Evolutionary conservation across 163 green algal species (phyloP).

Genomic region (Prototheca stagnorum): DNA sequence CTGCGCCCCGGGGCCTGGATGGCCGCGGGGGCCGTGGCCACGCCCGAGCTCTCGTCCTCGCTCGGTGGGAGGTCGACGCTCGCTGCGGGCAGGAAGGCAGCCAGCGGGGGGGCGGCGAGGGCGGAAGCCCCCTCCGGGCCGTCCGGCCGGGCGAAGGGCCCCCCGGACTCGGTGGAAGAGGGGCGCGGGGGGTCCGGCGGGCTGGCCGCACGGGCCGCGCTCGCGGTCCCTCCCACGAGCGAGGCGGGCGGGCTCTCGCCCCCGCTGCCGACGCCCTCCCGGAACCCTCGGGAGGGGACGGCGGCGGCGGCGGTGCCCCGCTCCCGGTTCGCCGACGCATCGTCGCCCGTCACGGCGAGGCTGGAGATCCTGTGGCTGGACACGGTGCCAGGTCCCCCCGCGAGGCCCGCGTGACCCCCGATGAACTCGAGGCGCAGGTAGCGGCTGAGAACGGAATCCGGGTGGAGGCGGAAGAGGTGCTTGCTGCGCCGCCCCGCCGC

Average conservation of each 20-base stretch:
- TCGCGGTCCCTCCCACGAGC: background rate
- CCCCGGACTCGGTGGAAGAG: background rate
- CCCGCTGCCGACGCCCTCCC: background rate
- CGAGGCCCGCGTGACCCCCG: background rate
- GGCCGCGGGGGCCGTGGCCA: too few species aligned
- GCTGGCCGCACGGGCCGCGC: background rate
- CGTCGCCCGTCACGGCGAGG: background rate
- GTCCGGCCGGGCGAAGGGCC: too few species aligned
- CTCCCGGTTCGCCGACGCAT: too few species aligned
- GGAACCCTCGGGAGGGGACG: background rate
- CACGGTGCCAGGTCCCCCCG: background rate
- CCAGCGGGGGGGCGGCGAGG: too few species aligned
- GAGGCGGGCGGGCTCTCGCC: background rate
- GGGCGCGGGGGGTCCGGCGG: background rate
- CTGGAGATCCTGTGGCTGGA: background rate
- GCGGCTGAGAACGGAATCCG: background rate
- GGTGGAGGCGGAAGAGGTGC: background rate
- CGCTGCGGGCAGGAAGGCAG: too few species aligned
- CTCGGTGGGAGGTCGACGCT: too few species aligned
- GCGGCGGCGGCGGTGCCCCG: background rate
- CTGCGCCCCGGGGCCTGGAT: too few species aligned
- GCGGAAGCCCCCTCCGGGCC: too few species aligned
- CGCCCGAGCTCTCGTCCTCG: too few species aligned
- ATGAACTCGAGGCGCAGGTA: slow-evolving; percentile 1
- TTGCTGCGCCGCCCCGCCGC: background rate